Conservation (phyloP, 495 filamentous ascomycete genomes). For the Aspergillus wentii region DNA sequence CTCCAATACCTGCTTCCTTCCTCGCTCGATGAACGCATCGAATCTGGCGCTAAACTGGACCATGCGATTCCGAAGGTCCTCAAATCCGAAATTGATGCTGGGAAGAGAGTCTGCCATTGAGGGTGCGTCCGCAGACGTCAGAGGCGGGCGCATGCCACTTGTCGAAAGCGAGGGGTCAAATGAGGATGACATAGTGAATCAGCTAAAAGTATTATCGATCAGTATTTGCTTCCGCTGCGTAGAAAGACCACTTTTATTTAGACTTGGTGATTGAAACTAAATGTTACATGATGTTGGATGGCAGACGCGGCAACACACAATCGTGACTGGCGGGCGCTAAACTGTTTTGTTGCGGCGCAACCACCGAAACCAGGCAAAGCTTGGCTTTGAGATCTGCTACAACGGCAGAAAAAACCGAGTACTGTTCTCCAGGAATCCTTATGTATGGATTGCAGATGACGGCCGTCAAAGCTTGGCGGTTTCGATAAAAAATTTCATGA, state of each 20-base stretch:
- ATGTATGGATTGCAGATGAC: slow-evolving; percentile 19
- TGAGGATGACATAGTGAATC: slow-evolving; percentile 54
- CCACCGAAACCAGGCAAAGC: slow-evolving; percentile 9
- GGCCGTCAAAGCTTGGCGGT: no score
- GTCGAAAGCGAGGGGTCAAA: slow-evolving; percentile 77
- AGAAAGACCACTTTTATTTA: no score
- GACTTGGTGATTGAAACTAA: no score
- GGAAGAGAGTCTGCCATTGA: slow-evolving; percentile 80
- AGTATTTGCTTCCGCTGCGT: no score
- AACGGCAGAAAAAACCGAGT: no score
- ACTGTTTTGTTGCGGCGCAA: slow-evolving; percentile 31
- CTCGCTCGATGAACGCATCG: slow-evolving; percentile 88
- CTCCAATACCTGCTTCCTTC: slow-evolving; percentile 81
- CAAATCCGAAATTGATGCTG: slow-evolving; percentile 91
- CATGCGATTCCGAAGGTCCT: slow-evolving; percentile 93
- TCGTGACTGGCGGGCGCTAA: no score
- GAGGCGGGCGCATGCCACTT: slow-evolving; percentile 66
- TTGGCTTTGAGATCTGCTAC: no score
- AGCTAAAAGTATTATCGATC: no score
- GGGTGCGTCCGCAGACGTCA: slow-evolving; percentile 49
- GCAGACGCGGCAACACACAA: no score
- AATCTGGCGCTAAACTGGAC: slow-evolving; percentile 86
- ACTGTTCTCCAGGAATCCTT: no score
- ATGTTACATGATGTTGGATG: no score
- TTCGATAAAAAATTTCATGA: no score